Conservation (phyloP, 306 rosid genomes). For the Pyrus betulifolia region DNA sequence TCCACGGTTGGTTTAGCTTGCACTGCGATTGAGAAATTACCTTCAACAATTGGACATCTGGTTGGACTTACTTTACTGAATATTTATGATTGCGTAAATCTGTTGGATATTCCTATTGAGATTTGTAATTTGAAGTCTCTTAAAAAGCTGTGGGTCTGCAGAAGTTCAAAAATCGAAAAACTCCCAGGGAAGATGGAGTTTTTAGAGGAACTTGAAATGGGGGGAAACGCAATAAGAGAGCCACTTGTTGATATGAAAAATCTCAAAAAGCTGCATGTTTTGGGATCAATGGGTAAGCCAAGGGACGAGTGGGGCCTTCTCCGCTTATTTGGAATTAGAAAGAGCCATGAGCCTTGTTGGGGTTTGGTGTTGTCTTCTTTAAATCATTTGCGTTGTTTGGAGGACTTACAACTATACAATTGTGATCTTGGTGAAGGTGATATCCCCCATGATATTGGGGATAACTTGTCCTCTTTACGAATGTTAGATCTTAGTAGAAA, state of each 20-base stretch:
- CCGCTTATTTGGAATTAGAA: not conserved
- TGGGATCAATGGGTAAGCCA: not conserved
- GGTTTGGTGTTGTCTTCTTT: not conserved
- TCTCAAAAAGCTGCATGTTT: rapidly evolving
- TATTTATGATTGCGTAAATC: not conserved
- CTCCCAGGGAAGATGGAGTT: not conserved
- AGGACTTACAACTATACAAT: not conserved
- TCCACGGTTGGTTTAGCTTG: not conserved
- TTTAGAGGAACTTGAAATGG: not conserved
- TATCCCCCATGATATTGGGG: constrained; percentile 1
- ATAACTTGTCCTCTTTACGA: not conserved
- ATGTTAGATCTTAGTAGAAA: not conserved
- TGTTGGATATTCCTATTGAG: not conserved
- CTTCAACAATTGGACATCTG: not conserved
- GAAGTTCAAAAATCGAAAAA: not conserved
- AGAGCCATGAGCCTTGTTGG: not conserved
- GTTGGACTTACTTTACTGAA: not conserved
- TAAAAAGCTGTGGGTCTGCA: too few species aligned
- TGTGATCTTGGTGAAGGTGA: not conserved
- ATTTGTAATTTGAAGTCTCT: constrained; percentile 1
- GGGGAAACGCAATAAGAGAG: not conserved
- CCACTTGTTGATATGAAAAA: not conserved
- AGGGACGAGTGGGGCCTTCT: not conserved
- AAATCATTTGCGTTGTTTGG: not conserved
- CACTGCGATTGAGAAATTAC: not conserved